phyloP scores from a whole-genome alignment of 2,329 filamentous ascomycete species.

The Diaporthe helianthi region DNA sequence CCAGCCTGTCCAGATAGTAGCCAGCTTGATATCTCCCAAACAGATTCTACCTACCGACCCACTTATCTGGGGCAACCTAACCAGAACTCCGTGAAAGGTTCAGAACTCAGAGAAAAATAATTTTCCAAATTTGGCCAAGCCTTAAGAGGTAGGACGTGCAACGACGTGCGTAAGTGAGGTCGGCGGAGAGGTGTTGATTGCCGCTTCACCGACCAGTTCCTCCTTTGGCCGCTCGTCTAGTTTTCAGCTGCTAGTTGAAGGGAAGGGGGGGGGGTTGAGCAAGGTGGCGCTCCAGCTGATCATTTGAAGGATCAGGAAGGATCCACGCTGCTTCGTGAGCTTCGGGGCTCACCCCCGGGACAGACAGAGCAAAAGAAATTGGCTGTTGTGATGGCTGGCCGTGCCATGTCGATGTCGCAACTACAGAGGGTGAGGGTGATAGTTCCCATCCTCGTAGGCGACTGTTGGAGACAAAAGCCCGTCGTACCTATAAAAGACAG shows the following conservation, averaged over 20 bases:
- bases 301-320: slow-evolving; percentile 29
- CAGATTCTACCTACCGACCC: neutral
- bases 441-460: slow-evolving; percentile 28
- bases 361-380: neutral
- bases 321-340: neutral
- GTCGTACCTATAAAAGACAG: slow-evolving; percentile 22
- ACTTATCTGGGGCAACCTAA: neutral
- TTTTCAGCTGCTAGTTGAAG: slow-evolving; percentile 20
- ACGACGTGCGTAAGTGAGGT: neutral
- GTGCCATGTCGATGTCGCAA: too few relatives aligned
- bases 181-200: neutral
- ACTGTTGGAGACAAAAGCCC: neutral
- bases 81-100: slow-evolving; percentile 8
- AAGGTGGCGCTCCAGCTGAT: neutral
- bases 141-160: slow-evolving; percentile 3
- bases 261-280: slow-evolving; percentile 15
- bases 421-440: slow-evolving; percentile 29
- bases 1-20: neutral
- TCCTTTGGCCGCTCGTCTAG: neutral
- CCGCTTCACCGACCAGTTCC: neutral
- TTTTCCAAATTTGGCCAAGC: neutral
- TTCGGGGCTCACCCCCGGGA: neutral
- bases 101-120: neutral
- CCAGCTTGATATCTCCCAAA: neutral
- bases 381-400: neutral